These are phyloP conservation scores for Pichia gijzeniarum DNA, from an alignment of 805 yeast genomes.

Conservation along the genomic window DNA sequence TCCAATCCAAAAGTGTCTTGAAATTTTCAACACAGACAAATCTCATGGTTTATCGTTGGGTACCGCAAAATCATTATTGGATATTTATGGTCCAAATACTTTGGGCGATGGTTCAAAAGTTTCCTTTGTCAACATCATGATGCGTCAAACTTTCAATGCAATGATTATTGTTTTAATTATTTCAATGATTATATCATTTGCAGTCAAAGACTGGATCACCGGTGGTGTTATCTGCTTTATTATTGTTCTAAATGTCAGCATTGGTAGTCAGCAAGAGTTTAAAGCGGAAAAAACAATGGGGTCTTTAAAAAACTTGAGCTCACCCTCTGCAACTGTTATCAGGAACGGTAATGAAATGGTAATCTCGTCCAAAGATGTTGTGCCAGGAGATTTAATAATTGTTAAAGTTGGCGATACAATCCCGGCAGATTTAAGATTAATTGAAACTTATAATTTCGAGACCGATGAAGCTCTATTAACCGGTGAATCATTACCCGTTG, in stretches of 20 bases:
- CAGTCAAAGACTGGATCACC: slow-evolving; percentile 71
- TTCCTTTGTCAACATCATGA: slow-evolving; percentile 46
- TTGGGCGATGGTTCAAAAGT: slow-evolving; percentile 56
- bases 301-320: slow-evolving; percentile 55
- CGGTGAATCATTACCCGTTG: slow-evolving; percentile 80
- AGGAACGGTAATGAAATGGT: slow-evolving; percentile 53
- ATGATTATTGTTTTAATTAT: slow-evolving; percentile 69
- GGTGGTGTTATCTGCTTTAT: slow-evolving; percentile 77
- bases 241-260: slow-evolving; percentile 52
- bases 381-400: slow-evolving; percentile 65
- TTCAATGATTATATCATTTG: slow-evolving; percentile 64
- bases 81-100: slow-evolving; percentile 48
- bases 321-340: slow-evolving; percentile 64
- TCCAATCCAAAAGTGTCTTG: slow-evolving; percentile 16
- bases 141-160: slow-evolving; percentile 69
- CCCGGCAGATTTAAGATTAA: slow-evolving; percentile 65
- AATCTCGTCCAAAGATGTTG: slow-evolving; percentile 57
- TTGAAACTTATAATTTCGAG: slow-evolving; percentile 57
- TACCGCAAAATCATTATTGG: slow-evolving; percentile 27
- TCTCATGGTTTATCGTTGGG: slow-evolving; percentile 41
- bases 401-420: slow-evolving; percentile 67
- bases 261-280: slow-evolving; percentile 66
- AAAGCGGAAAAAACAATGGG: slow-evolving; percentile 79
- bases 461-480: slow-evolving; percentile 85
- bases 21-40: slow-evolving; percentile 31